Evolutionary conservation across 768 basidiomycete species (phyloP).

Genomic region (Pisolithus orientalis): DNA sequence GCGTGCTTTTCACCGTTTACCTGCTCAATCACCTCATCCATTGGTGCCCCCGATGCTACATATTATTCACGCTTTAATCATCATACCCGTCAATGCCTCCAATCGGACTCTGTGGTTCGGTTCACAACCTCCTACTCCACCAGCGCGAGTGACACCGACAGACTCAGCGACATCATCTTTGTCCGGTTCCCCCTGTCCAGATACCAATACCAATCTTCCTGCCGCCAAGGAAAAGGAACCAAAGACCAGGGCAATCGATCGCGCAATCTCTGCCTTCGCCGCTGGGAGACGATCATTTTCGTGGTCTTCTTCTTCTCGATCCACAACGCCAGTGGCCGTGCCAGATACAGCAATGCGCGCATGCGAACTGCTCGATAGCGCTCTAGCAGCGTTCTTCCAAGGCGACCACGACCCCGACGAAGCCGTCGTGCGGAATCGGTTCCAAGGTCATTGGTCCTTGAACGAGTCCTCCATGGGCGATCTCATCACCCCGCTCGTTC

Average conservation of each 20-base stretch:
- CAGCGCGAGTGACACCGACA: constrained; percentile 28
- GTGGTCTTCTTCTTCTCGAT: constrained; percentile 40
- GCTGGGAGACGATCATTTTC: constrained; percentile 30
- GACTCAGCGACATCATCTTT: constrained; percentile 34
- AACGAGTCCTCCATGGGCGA: constrained; percentile 67
- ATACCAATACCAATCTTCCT: background rate
- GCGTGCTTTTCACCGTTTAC: constrained; percentile 60
- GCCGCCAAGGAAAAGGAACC: constrained; percentile 12
- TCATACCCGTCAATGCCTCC: constrained; percentile 58
- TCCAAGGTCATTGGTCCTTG: constrained; percentile 13
- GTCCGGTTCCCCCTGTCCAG: constrained; percentile 6
- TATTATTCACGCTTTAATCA: constrained; percentile 74
- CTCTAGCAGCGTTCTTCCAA: constrained; percentile 60
- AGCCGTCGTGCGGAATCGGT: constrained; percentile 42
- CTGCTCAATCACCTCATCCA: constrained; percentile 55
- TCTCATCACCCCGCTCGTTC: constrained; percentile 63
- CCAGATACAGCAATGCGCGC: constrained; percentile 56
- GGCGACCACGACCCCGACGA: constrained; percentile 61
- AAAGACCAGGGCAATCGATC: constrained; percentile 19
- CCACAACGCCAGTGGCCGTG: constrained; percentile 18
- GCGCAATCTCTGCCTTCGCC: constrained; percentile 23
- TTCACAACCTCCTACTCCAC: constrained; percentile 27
- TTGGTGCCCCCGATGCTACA: constrained; percentile 72
- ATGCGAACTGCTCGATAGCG: constrained; percentile 60
- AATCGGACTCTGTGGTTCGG: constrained; percentile 62